Evolutionary conservation across 345 rosid genomes (phyloP).

Genomic region (Eucalyptus polybractea): DNA sequence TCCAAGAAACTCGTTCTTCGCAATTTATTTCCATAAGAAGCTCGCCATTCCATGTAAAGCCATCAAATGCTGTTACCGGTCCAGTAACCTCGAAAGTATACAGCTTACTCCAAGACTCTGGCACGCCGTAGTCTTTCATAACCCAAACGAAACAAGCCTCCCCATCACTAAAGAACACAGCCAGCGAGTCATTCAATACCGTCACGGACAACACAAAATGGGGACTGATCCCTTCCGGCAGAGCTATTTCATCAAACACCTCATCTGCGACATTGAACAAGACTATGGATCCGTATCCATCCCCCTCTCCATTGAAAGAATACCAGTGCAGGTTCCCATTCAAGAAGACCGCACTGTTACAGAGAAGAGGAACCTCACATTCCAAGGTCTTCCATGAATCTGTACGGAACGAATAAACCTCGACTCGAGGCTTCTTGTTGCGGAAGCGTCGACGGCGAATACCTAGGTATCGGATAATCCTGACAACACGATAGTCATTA

Average conservation of each 20-base stretch:
- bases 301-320: too few species aligned
- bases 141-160: background rate
- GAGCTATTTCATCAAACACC: background rate
- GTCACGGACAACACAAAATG: background rate
- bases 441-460: background rate
- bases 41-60: background rate
- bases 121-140: background rate
- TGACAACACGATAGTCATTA: background rate
- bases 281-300: background rate
- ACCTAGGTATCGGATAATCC: background rate
- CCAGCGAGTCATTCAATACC: background rate
- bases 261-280: background rate
- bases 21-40: background rate
- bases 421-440: background rate
- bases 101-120: background rate
- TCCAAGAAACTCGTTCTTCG: background rate
- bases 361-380: too few species aligned
- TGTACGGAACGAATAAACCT: background rate
- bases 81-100: background rate
- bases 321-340: too few species aligned
- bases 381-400: too few species aligned
- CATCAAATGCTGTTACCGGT: background rate
- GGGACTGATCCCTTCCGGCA: rapidly evolving
- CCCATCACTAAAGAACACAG: background rate
- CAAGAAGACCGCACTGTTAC: too few species aligned